Conservation (phyloP, 2,329 filamentous ascomycete species). For the Cucurbitaria berberidis region DNA sequence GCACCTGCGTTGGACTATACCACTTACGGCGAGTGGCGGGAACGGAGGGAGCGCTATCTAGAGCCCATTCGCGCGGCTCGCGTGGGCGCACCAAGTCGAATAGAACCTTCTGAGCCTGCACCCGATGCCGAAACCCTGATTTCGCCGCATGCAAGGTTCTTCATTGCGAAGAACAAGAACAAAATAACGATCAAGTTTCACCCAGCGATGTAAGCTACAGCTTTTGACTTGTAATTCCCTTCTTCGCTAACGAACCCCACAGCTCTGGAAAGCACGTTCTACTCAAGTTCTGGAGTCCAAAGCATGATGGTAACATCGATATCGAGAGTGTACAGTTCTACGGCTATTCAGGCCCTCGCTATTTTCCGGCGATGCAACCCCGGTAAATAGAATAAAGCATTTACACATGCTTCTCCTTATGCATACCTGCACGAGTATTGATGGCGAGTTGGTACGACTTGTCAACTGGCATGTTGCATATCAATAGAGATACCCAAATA, state of each 20-base stretch:
- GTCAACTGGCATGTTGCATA: neutral
- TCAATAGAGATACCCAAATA: neutral
- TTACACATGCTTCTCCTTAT: too few relatives aligned
- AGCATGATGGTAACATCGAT: constrained; percentile 79
- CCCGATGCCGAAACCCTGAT: constrained; percentile 55
- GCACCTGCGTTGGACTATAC: constrained; percentile 30
- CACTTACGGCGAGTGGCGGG: constrained; percentile 32
- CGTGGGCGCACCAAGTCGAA: constrained; percentile 43
- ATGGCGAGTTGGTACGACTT: neutral
- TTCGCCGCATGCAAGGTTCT: constrained; percentile 79
- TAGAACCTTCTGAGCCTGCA: constrained; percentile 33
- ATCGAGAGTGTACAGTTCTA: constrained; percentile 84
- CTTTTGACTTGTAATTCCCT: neutral
- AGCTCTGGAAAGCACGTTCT: constrained; percentile 81
- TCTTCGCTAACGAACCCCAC: constrained; percentile 2
- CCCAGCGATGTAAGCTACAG: constrained; percentile 67
- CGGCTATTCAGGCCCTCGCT: constrained; percentile 85
- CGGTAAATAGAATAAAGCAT: constrained; percentile 20
- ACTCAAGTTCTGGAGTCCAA: constrained; percentile 87
- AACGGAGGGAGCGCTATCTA: constrained; percentile 33
- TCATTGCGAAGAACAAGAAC: constrained; percentile 80
- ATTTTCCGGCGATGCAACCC: constrained; percentile 72
- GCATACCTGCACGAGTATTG: neutral
- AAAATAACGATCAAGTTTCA: constrained; percentile 88
- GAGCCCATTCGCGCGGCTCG: constrained; percentile 40